A percentile compares a stretch with the other conserved stretches of the same genome.
Evolutionary conservation across 768 basidiomycete species (phyloP).

Genomic region (Pisolithus tinctorius): DNA sequence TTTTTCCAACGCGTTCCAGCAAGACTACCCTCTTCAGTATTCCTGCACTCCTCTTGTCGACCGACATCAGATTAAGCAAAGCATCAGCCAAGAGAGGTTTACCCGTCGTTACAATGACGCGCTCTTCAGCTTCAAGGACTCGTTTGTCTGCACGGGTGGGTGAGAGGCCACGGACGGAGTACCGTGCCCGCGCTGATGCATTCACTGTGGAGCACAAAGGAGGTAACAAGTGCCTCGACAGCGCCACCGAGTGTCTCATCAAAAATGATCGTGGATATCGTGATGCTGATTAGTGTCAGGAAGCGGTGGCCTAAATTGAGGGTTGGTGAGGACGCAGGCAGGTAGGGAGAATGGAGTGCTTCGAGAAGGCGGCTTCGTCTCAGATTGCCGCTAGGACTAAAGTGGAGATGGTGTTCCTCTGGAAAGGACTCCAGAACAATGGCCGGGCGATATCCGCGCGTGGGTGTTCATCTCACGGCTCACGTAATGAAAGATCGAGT

Average conservation of each 20-base stretch:
- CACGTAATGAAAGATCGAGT: too few relatives aligned
- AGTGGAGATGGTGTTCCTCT: too few relatives aligned
- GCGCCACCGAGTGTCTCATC: conserved; percentile 99
- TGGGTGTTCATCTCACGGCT: too few relatives aligned
- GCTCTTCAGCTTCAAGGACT: conserved; percentile 35
- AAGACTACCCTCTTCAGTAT: conserved; percentile 89
- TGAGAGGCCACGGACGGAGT: conserved; percentile 86
- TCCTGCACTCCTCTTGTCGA: conserved; percentile 98
- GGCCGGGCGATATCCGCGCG: too few relatives aligned
- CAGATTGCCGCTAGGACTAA: too few relatives aligned
- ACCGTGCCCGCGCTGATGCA: conserved; percentile 96
- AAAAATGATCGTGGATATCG: too few relatives aligned
- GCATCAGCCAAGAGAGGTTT: conserved; percentile 53
- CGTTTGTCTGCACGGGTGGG: conserved; percentile 72
- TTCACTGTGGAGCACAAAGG: conserved; percentile 91
- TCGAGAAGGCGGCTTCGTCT: too few relatives aligned
- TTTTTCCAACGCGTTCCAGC: conserved; percentile 84
- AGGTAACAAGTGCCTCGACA: conserved; percentile 93
- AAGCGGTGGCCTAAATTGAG: too few relatives aligned
- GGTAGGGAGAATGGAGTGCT: too few relatives aligned
- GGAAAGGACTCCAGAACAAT: too few relatives aligned
- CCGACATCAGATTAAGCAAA: conserved; percentile 87
- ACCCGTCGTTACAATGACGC: conserved; percentile 12
- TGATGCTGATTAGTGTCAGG: too few relatives aligned
- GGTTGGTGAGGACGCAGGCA: too few relatives aligned